Conservation (phyloP, 2,329 filamentous ascomycete genomes). For the Phialophora chinensis region DNA sequence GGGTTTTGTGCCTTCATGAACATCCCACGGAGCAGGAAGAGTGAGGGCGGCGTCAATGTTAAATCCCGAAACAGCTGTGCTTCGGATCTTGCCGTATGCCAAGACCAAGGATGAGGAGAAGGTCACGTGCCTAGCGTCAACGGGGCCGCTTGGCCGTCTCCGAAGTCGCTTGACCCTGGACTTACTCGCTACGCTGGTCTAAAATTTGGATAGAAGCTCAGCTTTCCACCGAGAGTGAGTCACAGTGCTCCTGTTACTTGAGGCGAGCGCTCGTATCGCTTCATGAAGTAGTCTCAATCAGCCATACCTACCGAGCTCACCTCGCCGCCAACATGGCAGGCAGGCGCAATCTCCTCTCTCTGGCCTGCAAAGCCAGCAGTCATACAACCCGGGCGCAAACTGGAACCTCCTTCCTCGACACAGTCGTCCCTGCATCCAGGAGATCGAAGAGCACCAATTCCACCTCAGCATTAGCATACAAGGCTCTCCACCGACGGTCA, state of each 20-base stretch:
- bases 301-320: background rate
- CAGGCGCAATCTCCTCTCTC: conserved; percentile 48
- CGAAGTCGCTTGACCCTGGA: conserved; percentile 10
- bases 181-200: background rate
- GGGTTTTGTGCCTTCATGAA: too few species aligned
- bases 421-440: conserved; percentile 26
- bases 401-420: conserved; percentile 31
- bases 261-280: background rate
- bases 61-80: conserved; percentile 10
- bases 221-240: conserved; percentile 3
- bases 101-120: too few species aligned
- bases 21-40: too few species aligned
- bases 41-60: too few species aligned
- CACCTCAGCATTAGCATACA: conserved; percentile 94
- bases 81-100: background rate
- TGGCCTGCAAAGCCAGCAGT: conserved; percentile 40
- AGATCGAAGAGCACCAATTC: conserved; percentile 60
- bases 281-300: background rate
- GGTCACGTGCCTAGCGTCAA: background rate
- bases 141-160: conserved; percentile 8
- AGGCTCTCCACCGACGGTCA: conserved; percentile 89
- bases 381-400: conserved; percentile 21
- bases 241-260: background rate
- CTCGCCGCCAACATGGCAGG: conserved; percentile 48
- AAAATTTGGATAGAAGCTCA: conserved; percentile 9